Evolutionary conservation across 805 yeast genomes (phyloP).

Genomic region (Metschnikowia reukaufii): DNA sequence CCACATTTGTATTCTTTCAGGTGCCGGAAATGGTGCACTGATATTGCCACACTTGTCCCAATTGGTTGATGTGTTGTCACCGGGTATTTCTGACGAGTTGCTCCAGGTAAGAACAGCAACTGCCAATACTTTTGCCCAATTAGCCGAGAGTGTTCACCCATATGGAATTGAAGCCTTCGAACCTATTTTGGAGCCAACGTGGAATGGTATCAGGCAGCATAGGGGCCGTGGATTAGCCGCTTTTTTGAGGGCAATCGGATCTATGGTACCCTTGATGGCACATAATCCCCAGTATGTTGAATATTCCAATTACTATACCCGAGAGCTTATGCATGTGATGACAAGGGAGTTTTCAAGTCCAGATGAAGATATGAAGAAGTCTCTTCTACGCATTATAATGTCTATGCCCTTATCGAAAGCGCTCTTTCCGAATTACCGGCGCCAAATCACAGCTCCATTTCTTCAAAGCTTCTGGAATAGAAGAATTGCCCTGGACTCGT

Average conservation of each 20-base stretch:
- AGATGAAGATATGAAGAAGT: constrained; percentile 82
- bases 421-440: constrained; percentile 49
- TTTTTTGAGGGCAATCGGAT: constrained; percentile 74
- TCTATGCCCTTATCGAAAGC: constrained; percentile 64
- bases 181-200: constrained; percentile 65
- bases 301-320: constrained; percentile 73
- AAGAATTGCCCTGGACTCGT: constrained; percentile 66
- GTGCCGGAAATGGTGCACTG: constrained; percentile 48
- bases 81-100: constrained; percentile 66
- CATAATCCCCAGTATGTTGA: constrained; percentile 52
- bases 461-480: constrained; percentile 79
- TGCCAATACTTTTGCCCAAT: constrained; percentile 66
- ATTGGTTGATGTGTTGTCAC: constrained; percentile 59
- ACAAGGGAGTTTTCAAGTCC: constrained; percentile 74
- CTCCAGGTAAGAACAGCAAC: constrained; percentile 65
- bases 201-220: constrained; percentile 76
- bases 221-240: constrained; percentile 78
- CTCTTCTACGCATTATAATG: constrained; percentile 67
- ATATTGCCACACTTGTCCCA: constrained; percentile 71
- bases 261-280: constrained; percentile 82
- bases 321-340: constrained; percentile 66
- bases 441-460: constrained; percentile 54
- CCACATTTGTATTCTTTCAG: constrained; percentile 67
- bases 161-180: constrained; percentile 91
- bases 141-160: constrained; percentile 83